phyloP scores from a whole-genome alignment of 768 basidiomycete genomes.

The Phylloporus arenicola region DNA sequence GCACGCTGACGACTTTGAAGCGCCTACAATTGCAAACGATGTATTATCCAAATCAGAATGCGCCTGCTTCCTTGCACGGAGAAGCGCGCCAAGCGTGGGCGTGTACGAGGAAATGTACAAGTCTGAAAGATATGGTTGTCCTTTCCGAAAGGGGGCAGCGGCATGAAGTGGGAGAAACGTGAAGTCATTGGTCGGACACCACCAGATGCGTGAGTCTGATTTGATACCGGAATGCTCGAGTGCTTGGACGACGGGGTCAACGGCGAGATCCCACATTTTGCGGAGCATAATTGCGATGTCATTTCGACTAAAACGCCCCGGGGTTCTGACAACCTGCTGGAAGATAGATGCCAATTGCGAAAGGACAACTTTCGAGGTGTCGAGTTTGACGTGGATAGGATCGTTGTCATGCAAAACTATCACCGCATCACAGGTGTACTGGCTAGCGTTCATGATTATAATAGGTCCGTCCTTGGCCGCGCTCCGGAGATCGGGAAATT shows the following conservation, averaged over 20 bases:
- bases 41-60: background rate
- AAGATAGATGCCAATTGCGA: background rate
- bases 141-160: slow-evolving; percentile 23
- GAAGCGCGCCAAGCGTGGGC: background rate
- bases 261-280: slow-evolving; percentile 1
- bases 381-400: background rate
- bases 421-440: slow-evolving; percentile 5
- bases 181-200: slow-evolving; percentile 16
- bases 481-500: slow-evolving; percentile 3
- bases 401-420: slow-evolving; percentile 2
- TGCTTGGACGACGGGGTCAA: slow-evolving; percentile 4
- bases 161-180: slow-evolving; percentile 33
- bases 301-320: background rate
- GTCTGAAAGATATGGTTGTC: background rate
- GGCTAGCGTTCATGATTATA: slow-evolving; percentile 1
- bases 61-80: background rate
- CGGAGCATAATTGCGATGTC: background rate
- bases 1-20: background rate
- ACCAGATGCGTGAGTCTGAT: slow-evolving; percentile 4
- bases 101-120: slow-evolving; percentile 19
- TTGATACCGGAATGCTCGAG: background rate
- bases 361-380: background rate
- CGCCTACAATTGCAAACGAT: background rate
- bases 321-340: background rate
- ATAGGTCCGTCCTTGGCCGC: slow-evolving; percentile 6